These are phyloP conservation scores for Lanmaoa pseudosensibilis DNA, from an alignment of 768 basidiomycete genomes.

Conservation along the genomic window DNA sequence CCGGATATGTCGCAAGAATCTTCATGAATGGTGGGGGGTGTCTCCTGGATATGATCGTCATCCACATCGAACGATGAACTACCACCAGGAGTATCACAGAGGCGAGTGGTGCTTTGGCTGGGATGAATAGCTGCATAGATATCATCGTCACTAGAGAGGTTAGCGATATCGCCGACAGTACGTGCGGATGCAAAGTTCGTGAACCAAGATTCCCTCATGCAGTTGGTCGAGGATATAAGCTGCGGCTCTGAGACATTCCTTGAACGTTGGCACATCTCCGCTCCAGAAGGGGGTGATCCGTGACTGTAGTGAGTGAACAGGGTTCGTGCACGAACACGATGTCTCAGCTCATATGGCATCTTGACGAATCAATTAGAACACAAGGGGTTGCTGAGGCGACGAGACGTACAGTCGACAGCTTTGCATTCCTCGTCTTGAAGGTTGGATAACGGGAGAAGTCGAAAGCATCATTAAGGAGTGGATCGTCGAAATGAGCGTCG, in stretches of 20 bases:
- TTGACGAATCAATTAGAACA: not conserved
- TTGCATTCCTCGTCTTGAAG: not conserved
- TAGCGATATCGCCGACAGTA: constrained; percentile 11
- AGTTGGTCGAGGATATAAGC: constrained; percentile 18
- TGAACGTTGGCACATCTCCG: not conserved
- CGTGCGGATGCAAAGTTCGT: constrained; percentile 6
- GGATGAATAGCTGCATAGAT: not conserved
- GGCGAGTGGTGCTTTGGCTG: not conserved
- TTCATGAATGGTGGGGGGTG: not conserved
- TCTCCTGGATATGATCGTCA: not conserved
- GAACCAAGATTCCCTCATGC: constrained; percentile 21
- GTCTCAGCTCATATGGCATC: not conserved
- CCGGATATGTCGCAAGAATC: not conserved
- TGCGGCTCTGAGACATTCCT: constrained; percentile 28
- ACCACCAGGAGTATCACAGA: not conserved
- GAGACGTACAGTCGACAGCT: constrained; percentile 6
- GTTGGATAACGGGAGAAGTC: constrained; percentile 16
- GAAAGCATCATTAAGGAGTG: constrained; percentile 24
- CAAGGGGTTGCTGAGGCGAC: not conserved
- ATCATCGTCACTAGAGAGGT: constrained; percentile 1
- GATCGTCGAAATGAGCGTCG: constrained; percentile 23
- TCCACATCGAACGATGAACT: not conserved
- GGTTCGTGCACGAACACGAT: constrained; percentile 1
- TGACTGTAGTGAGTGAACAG: not conserved
- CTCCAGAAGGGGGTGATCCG: not conserved